A percentile compares a stretch with the other conserved stretches of the same genome.
phyloP scores from a whole-genome alignment of 345 rosid genomes.

The Noccaea bulbosa region DNA sequence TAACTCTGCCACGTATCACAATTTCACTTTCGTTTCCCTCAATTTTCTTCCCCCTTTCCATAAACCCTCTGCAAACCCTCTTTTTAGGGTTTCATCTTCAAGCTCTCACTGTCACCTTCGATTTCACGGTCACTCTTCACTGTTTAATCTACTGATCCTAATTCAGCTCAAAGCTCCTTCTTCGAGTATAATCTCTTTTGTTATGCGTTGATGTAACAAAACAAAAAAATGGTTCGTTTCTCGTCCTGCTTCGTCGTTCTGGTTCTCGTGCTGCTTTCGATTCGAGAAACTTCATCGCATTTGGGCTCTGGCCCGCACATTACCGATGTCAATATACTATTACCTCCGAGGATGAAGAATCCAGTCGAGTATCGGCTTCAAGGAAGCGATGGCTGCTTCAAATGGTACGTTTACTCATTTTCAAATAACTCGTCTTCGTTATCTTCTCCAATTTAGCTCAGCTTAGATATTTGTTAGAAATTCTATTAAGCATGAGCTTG shows the following conservation, averaged over 20 bases:
- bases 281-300: slow-evolving; percentile 44
- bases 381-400: slow-evolving; percentile 97
- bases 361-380: slow-evolving; percentile 94
- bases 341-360: slow-evolving; percentile 90
- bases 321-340: slow-evolving; percentile 83
- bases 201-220: slow-evolving; percentile 32
- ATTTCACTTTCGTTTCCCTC: neutral
- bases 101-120: slow-evolving; percentile 13
- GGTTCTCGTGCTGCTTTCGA: slow-evolving; percentile 33
- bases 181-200: neutral
- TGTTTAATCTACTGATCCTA: neutral
- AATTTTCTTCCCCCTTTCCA: slow-evolving; percentile 16
- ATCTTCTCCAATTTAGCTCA: neutral
- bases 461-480: neutral
- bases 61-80: slow-evolving; percentile 40
- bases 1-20: slow-evolving; percentile 18
- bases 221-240: slow-evolving; percentile 40
- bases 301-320: slow-evolving; percentile 80
- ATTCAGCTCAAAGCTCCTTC: slow-evolving; percentile 11
- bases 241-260: slow-evolving; percentile 40
- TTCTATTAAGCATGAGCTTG: neutral
- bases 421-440: neutral
- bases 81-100: slow-evolving; percentile 38
- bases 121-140: neutral
- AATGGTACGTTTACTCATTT: slow-evolving; percentile 54